Evolutionary conservation across 129 eudicot genomes (phyloP), one percentile per base, ranked within the genome.

Genomic region (Pittosporum tobira): DNA sequence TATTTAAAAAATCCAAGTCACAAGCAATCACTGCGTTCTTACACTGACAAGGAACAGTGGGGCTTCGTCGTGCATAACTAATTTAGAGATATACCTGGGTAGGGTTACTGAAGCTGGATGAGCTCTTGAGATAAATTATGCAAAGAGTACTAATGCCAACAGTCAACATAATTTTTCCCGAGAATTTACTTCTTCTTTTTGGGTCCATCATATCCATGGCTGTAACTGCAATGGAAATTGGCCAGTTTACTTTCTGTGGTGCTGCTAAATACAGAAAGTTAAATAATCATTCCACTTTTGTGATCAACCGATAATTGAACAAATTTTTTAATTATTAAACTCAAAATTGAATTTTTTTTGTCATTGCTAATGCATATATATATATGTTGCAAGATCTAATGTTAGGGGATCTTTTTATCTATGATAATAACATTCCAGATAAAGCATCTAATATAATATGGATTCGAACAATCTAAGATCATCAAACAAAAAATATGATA

Each of bases 131-230:
- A 20, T 31, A 56, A 31, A 56, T 56, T 30, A 56, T 56, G 28
- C 44, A 56, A 11, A 56, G 61, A 20, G 61, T 31, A 22, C 22
- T 23, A 31, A 56, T 30, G 45, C 23, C 23, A 11, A 36, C 61
- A 19, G 61, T 31, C 19, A 56, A 11, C 27, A 56, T 36, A 19
- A 56, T 36, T 56, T 56, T 56, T 20, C 45, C 46, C 0, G 61
- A 56, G 27, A 56, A 56, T 56, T 38, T 56, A 38, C 23, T 56
- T 56, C 61, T 55, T 31, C 31, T 56, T 56, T 45, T 56, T 11
- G 61, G 19, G 26, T 31, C 61, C 61, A 56, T 15, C n/a, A 56
- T 56, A 56, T 56, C 61, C 61, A 56, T 56, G 61, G 45, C 43
- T 56, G 61, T 45, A 56, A 56, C 11, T 6, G 16, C 15, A 31